phyloP scores from a whole-genome alignment of 2,329 filamentous ascomycete species.

The Curvularia verruculosa region DNA sequence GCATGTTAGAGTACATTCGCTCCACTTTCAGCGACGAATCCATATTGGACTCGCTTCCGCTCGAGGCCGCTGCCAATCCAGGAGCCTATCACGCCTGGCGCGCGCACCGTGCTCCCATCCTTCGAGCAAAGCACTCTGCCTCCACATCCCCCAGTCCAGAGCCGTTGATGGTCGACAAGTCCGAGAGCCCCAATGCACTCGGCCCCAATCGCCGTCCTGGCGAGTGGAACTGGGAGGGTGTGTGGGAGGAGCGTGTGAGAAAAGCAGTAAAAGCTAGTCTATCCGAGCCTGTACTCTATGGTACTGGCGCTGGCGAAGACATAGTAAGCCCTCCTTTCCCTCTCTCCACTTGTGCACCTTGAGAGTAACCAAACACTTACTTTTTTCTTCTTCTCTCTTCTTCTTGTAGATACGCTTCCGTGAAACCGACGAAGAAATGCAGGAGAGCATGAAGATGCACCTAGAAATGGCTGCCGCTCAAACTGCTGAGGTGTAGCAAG shows the following conservation, averaged over 20 bases:
- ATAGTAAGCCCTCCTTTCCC: conserved; percentile 66
- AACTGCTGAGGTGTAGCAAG: conserved; percentile 23
- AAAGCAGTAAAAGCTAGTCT: conserved; percentile 77
- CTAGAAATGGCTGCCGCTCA: conserved; percentile 29
- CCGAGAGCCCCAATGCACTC: conserved; percentile 32
- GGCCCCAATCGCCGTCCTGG: conserved; percentile 68
- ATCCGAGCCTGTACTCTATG: conserved; percentile 80
- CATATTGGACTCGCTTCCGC: conserved; percentile 77
- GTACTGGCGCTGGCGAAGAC: conserved; percentile 69
- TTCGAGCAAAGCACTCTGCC: conserved; percentile 31
- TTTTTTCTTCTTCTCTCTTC: too few species aligned
- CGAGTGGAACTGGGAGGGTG: conserved; percentile 97
- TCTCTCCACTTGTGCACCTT: background rate
- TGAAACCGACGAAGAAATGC: conserved; percentile 41
- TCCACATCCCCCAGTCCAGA: conserved; percentile 37
- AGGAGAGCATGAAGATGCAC: conserved; percentile 41
- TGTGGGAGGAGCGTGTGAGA: conserved; percentile 89
- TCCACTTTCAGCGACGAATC: conserved; percentile 79
- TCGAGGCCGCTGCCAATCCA: conserved; percentile 84
- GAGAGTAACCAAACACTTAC: background rate
- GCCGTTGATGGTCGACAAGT: conserved; percentile 18
- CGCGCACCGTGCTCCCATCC: conserved; percentile 64
- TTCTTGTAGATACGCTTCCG: conserved; percentile 51
- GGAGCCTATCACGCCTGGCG: conserved; percentile 96
- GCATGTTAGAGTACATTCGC: conserved; percentile 80